A percentile compares a stretch with the other conserved stretches of the same genome.
Conservation (phyloP, 225 moss, liverwort and hornwort species). For the Marchantia polymorpha region DNA sequence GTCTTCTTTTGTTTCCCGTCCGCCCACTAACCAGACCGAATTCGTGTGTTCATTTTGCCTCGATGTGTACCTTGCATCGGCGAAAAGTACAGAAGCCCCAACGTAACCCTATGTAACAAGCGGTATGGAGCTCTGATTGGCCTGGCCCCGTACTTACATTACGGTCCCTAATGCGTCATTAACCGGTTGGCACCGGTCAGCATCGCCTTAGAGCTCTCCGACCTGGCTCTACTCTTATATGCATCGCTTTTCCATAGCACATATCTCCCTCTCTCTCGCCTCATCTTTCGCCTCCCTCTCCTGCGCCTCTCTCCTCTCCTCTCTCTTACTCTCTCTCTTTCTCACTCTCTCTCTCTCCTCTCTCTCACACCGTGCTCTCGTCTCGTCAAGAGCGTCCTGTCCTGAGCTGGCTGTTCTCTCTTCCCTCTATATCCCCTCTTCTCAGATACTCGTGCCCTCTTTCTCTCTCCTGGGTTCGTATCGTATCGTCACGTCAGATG, state of each 20-base stretch:
- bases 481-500: neutral
- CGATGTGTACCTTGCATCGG: neutral
- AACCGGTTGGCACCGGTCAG: slow-evolving; percentile 20
- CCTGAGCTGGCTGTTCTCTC: neutral
- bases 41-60: neutral
- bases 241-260: neutral
- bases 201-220: neutral
- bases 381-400: neutral
- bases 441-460: neutral
- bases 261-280: neutral
- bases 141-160: slow-evolving; percentile 4
- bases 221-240: slow-evolving; percentile 12
- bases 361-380: neutral
- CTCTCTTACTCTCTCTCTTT: neutral
- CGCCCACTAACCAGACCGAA: slow-evolving; percentile 4
- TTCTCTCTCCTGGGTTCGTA: neutral
- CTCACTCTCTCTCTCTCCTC: neutral
- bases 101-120: slow-evolving; percentile 25
- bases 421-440: neutral
- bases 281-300: neutral
- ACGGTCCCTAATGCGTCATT: slow-evolving; percentile 21
- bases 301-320: neutral
- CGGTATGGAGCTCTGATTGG: slow-evolving; percentile 23
- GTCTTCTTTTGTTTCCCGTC: neutral
- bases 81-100: slow-evolving; percentile 3